phyloP scores from a whole-genome alignment of 2,329 filamentous ascomycete genomes.

The Neoascochyta sp. region DNA sequence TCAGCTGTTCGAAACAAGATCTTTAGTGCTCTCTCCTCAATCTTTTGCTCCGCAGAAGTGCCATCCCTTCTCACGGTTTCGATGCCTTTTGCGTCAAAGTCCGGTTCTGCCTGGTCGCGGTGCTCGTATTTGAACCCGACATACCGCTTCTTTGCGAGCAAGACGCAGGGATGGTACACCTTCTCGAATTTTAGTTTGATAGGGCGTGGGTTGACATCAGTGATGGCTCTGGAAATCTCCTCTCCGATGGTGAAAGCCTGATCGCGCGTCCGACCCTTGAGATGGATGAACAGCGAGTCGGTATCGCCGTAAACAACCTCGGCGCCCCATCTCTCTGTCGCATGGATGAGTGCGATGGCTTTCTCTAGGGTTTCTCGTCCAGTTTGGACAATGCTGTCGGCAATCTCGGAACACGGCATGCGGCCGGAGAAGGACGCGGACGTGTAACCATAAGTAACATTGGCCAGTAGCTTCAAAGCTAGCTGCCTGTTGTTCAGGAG shows the following conservation, averaged over 20 bases:
- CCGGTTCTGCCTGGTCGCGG: constrained; percentile 68
- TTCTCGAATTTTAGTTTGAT: constrained; percentile 98
- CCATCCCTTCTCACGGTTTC: constrained; percentile 95
- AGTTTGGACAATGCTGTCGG: constrained; percentile 96
- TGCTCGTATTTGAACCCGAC: constrained; percentile 96
- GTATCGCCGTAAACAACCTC: constrained; percentile 99
- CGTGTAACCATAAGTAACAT: constrained; percentile 97
- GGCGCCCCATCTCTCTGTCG: constrained; percentile 79
- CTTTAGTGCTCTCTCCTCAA: constrained; percentile 87
- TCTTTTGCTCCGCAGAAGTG: constrained; percentile 92
- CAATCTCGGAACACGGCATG: constrained; percentile 97
- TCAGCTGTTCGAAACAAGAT: constrained; percentile 87
- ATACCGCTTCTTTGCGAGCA: constrained; percentile 95
- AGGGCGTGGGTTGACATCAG: constrained; percentile 82
- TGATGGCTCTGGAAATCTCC: constrained; percentile 85
- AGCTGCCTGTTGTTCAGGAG: constrained; percentile 91
- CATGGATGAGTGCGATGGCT: constrained; percentile 88
- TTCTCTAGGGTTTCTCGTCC: constrained; percentile 92
- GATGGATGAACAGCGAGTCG: constrained; percentile 86
- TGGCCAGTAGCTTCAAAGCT: constrained; percentile 93
- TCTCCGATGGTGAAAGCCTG: constrained; percentile 90
- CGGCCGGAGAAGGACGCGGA: constrained; percentile 94
- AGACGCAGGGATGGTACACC: constrained; percentile 90
- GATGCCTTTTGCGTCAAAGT: constrained; percentile 97
- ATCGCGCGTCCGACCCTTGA: constrained; percentile 80